Percentiles rank a stretch among this genome's conserved stretches.
phyloP scores from a whole-genome alignment of 2,329 filamentous ascomycete genomes.

The Scorias spongiosa region DNA sequence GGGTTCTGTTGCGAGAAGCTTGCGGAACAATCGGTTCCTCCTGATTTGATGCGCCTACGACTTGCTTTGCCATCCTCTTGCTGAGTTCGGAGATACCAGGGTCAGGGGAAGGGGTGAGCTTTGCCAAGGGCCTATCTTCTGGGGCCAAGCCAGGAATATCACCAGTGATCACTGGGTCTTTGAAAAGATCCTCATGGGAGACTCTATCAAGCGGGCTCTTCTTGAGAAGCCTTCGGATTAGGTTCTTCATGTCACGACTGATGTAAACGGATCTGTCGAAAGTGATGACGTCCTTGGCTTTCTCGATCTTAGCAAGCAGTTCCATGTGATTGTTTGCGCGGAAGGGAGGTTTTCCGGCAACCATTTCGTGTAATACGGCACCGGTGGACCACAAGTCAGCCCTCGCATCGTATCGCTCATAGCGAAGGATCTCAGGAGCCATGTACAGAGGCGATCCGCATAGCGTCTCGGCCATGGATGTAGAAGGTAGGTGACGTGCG shows the following conservation, averaged over 20 bases:
- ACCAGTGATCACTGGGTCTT: slow-evolving; percentile 31
- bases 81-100: slow-evolving; percentile 15
- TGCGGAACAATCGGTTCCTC: slow-evolving; percentile 3
- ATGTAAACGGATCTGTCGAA: slow-evolving; percentile 43
- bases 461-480: slow-evolving; percentile 84
- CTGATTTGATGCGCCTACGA: slow-evolving; percentile 12
- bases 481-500: slow-evolving; percentile 76
- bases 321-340: slow-evolving; percentile 89
- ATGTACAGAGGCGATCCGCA: slow-evolving; percentile 97
- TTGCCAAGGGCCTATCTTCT: slow-evolving; percentile 17
- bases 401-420: slow-evolving; percentile 94
- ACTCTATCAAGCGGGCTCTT: slow-evolving; percentile 72
- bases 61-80: slow-evolving; percentile 17
- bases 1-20: slow-evolving; percentile 7
- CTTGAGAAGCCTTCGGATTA: slow-evolving; percentile 71
- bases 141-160: slow-evolving; percentile 18
- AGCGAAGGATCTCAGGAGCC: slow-evolving; percentile 93
- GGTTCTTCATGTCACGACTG: slow-evolving; percentile 60
- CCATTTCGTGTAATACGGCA: slow-evolving; percentile 91
- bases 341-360: slow-evolving; percentile 79
- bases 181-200: slow-evolving; percentile 76
- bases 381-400: slow-evolving; percentile 96
- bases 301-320: slow-evolving; percentile 79
- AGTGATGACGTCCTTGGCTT: slow-evolving; percentile 67
- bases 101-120: slow-evolving; percentile 8